Conservation (phyloP, 306 rosid genomes). For the Vigna trinervia region DNA sequence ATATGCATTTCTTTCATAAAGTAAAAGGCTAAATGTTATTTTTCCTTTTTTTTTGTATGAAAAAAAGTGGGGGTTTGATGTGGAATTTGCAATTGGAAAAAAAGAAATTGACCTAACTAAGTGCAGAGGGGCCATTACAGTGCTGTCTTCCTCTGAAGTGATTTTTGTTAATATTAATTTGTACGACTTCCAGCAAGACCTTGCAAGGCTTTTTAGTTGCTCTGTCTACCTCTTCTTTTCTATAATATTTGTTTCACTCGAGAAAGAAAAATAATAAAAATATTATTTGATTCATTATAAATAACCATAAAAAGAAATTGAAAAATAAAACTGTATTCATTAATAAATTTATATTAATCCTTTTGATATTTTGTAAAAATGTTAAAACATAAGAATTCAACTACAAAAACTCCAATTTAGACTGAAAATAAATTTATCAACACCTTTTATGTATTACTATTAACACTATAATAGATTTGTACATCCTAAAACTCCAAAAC, state of each 20-base stretch:
- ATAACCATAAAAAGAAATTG: too few species aligned
- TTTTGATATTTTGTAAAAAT: too few species aligned
- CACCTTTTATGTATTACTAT: too few species aligned
- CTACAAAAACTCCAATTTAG: too few species aligned
- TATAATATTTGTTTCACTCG: neutral
- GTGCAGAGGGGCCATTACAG: slow-evolving; percentile 31
- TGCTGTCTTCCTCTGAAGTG: neutral
- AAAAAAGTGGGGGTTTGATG: slow-evolving; percentile 1
- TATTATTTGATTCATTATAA: too few species aligned
- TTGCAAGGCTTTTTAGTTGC: neutral
- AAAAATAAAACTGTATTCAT: too few species aligned
- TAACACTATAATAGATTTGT: too few species aligned
- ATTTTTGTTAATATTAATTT: neutral
- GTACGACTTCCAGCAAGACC: slow-evolving; percentile 3
- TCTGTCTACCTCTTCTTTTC: neutral
- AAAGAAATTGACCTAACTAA: neutral
- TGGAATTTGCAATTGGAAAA: neutral
- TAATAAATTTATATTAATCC: too few species aligned
- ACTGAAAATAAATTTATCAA: too few species aligned
- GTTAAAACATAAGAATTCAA: too few species aligned
- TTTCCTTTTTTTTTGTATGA: neutral
- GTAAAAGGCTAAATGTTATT: slow-evolving; percentile 2
- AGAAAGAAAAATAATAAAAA: neutral
- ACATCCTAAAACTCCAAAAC: too few species aligned
- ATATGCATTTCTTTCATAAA: slow-evolving; percentile 18